Conservation (phyloP, 495 filamentous ascomycete species). For the Choiromyces venosus region DNA sequence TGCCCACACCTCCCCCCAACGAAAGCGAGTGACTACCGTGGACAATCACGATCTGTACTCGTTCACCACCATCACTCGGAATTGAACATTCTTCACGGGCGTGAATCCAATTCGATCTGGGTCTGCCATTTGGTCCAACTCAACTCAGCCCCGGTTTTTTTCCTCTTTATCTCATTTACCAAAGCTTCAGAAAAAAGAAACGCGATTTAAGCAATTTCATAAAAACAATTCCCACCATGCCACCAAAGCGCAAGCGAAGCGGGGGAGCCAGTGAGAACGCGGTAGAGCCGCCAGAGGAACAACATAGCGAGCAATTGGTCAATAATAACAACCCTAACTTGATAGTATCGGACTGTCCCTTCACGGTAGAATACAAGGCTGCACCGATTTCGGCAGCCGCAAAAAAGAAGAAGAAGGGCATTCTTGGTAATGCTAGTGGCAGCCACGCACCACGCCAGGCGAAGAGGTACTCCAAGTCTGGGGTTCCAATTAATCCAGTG, state of each 20-base stretch:
- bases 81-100: background rate
- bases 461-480: conserved; percentile 1
- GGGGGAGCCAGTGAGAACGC: background rate
- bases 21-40: background rate
- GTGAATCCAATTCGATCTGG: background rate
- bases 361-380: conserved; percentile 38
- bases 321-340: conserved; percentile 23
- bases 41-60: background rate
- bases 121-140: background rate
- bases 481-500: background rate
- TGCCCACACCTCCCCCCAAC: background rate
- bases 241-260: background rate
- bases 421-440: background rate
- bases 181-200: background rate
- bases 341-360: conserved; percentile 39
- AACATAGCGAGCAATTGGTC: conserved; percentile 28
- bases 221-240: background rate
- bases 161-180: background rate
- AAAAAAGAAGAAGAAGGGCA: conserved; percentile 32
- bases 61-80: background rate
- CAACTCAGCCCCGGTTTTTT: background rate
- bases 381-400: conserved; percentile 2
- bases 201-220: background rate
- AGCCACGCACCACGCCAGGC: background rate
- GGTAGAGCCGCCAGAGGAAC: conserved; percentile 6